Conservation (phyloP, 1,139 yeast species). For the Suhomyces maxii region DNA sequence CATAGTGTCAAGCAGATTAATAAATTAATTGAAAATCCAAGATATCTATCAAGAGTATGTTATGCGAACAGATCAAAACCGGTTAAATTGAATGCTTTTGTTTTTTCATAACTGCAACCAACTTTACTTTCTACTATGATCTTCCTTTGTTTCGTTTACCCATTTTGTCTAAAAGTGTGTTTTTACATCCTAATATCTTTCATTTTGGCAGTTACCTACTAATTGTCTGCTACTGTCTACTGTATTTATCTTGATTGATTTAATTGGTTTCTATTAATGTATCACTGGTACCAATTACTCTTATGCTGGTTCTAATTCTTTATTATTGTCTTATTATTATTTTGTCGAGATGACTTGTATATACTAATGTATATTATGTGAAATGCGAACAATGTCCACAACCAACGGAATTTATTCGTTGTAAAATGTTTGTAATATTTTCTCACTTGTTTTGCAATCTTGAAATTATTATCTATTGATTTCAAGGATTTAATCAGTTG, state of each 20-base stretch:
- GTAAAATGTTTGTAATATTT: too few species aligned
- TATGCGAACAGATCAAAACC: slow-evolving; percentile 29
- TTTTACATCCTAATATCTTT: too few species aligned
- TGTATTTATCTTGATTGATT: neutral
- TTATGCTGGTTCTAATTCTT: slow-evolving; percentile 6
- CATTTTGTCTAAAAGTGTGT: too few species aligned
- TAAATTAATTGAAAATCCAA: slow-evolving; percentile 19
- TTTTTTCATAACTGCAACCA: slow-evolving; percentile 15
- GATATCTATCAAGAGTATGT: slow-evolving; percentile 26
- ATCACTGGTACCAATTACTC: slow-evolving; percentile 1
- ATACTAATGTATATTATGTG: neutral
- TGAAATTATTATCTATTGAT: too few species aligned
- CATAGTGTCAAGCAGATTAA: slow-evolving; percentile 31
- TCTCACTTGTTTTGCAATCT: too few species aligned
- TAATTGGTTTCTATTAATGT: neutral
- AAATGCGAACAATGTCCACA: neutral
- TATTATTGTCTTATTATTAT: slow-evolving; percentile 6
- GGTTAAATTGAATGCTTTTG: slow-evolving; percentile 31
- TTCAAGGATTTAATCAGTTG: too few species aligned
- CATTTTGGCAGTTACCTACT: too few species aligned
- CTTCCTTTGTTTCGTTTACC: too few species aligned
- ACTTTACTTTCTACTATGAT: too few species aligned
- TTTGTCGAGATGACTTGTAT: slow-evolving; percentile 1
- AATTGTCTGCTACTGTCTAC: too few species aligned
- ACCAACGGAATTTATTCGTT: neutral